Evolutionary conservation across 768 basidiomycete genomes (phyloP).

Genomic region (Daedalea quercina): DNA sequence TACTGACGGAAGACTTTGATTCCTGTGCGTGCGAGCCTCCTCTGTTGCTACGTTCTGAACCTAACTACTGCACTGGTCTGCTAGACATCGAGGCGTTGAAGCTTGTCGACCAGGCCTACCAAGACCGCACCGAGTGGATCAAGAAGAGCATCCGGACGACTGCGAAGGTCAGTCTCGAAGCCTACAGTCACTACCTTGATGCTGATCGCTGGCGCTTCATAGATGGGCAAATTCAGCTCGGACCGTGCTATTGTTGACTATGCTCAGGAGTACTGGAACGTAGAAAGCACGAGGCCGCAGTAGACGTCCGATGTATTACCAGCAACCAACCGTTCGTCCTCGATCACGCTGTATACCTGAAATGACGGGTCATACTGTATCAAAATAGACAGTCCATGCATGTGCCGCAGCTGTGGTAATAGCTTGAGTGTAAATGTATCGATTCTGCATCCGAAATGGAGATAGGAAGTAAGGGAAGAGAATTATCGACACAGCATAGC

Average conservation of each 20-base stretch:
- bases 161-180: constrained; percentile 45
- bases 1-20: constrained; percentile 90
- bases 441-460: not conserved
- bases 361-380: not conserved
- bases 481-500: constrained; percentile 2
- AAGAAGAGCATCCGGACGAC: constrained; percentile 85
- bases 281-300: constrained; percentile 20
- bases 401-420: not conserved
- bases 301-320: not conserved
- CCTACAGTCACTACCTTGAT: not conserved
- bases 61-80: not conserved
- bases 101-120: constrained; percentile 88
- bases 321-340: not conserved
- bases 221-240: constrained; percentile 97
- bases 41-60: not conserved
- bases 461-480: not conserved
- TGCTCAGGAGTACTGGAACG: constrained; percentile 50
- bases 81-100: constrained; percentile 73
- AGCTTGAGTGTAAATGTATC: not conserved
- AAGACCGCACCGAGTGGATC: constrained; percentile 80
- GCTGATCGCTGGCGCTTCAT: constrained; percentile 4
- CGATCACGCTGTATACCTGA: not conserved
- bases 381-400: not conserved
- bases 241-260: constrained; percentile 92
- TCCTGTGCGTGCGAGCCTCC: constrained; percentile 51